Base-by-base conservation (phyloP, 129 eudicot species). In the Flaveria trinervia region DNA sequence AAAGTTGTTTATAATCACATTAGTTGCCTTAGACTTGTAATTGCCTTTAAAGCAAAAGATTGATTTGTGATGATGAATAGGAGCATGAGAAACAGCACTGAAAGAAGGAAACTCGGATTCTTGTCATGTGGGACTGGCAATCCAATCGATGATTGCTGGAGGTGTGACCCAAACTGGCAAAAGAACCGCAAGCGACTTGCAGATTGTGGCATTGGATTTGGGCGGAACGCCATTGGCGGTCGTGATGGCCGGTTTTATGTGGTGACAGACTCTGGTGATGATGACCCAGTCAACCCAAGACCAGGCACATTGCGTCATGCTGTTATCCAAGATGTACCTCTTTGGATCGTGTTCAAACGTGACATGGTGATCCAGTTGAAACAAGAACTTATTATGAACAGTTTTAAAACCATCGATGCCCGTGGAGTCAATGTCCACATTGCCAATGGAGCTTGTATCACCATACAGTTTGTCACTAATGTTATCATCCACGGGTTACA, bases 61-160 rank as follows among this genome's bases (percentile, higher is more conserved):
- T 33, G 10, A 7, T 45, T 59, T 60, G 13, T 65, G 61, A 80
- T 10, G 5, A 51, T 67, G 48, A 80, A 74, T 86, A 92, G 97
- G 96, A 86, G 88, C 84, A 89, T 86, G 51, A 64, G 33, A 70
- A 92, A 92, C 83, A 88, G 92, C 85, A 92, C 87, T 3, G 92
- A 86, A 87, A 89, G 97, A 80, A 83, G 97, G 82, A 89, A 92
- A 43, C 83, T 92, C 51, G 97, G 97, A 33, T 92, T n/a, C 73
- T 84, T 92, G 69, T 92, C 97, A 25, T 90, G 98, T 68, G 98
- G 92, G 52, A 92, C 90, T 1, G 98, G 98, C 3, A 92, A 92
- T 54, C 98, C 98, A 1, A 90, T 92, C 16, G 98, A 92, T 33
- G 98, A 92, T 62, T 92, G 98, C 85, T 92, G 98, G 98, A 84